These are phyloP conservation scores for Hyphopichia homilentoma DNA, from an alignment of 805 yeast genomes.

Conservation along the genomic window DNA sequence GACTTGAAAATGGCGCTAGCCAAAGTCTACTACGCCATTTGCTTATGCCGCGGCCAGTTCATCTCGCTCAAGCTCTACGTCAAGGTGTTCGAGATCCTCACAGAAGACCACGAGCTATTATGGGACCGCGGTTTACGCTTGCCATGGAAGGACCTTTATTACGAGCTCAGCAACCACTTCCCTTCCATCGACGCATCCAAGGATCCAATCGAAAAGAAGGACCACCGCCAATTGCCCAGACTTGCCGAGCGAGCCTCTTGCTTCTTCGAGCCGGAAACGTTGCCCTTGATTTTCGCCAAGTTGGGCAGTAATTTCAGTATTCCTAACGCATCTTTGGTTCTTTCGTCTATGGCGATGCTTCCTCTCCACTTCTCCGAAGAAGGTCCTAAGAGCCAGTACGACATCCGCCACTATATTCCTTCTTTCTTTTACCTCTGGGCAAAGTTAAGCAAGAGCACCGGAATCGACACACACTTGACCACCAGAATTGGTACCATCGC, in stretches of 20 bases:
- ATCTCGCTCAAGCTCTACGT: slow-evolving; percentile 58
- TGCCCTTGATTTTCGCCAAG: slow-evolving; percentile 49
- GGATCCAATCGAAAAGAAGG: slow-evolving; percentile 45
- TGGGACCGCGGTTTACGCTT: slow-evolving; percentile 38
- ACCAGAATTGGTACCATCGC: slow-evolving; percentile 63
- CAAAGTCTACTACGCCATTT: slow-evolving; percentile 65
- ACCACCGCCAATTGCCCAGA: slow-evolving; percentile 45
- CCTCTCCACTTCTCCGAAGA: slow-evolving; percentile 41
- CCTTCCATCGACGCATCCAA: slow-evolving; percentile 39
- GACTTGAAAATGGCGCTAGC: slow-evolving; percentile 57
- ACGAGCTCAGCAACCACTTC: slow-evolving; percentile 30
- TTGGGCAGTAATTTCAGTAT: slow-evolving; percentile 52
- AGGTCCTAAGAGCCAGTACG: slow-evolving; percentile 24
- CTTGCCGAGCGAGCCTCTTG: slow-evolving; percentile 52
- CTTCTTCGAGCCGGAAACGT: slow-evolving; percentile 48
- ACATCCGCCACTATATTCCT: slow-evolving; percentile 56
- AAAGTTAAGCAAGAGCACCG: slow-evolving; percentile 42
- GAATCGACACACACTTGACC: slow-evolving; percentile 61
- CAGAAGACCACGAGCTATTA: slow-evolving; percentile 44
- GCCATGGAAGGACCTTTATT: slow-evolving; percentile 48
- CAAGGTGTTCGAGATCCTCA: slow-evolving; percentile 55
- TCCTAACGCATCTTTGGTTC: slow-evolving; percentile 47
- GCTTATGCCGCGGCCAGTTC: slow-evolving; percentile 70
- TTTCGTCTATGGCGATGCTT: slow-evolving; percentile 51
- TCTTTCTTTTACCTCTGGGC: slow-evolving; percentile 73